Evolutionary conservation across 176 grass and related monocot genomes (phyloP).

Genomic region (Elaeis guineensis): DNA sequence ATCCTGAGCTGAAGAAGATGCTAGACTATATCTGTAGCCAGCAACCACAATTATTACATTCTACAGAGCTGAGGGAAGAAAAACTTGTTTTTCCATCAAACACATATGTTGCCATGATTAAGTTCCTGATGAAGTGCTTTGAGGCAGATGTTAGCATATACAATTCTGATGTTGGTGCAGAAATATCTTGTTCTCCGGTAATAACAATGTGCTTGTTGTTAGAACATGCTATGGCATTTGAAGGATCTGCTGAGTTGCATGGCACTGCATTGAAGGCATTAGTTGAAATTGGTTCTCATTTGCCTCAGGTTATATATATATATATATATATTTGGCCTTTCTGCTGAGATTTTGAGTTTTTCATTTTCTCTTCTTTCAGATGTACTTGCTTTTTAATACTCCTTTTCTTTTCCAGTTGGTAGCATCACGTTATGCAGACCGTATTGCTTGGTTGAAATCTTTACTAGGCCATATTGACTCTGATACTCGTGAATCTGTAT

Average conservation of each 20-base stretch:
- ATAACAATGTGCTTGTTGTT: constrained; percentile 58
- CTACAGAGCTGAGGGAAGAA: constrained; percentile 37
- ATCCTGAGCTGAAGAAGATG: constrained; percentile 60
- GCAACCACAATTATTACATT: constrained; percentile 52
- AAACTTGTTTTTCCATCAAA: constrained; percentile 63
- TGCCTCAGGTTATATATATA: constrained; percentile 52
- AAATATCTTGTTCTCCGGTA: constrained; percentile 37
- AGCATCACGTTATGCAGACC: constrained; percentile 54
- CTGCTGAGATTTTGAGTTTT: background rate
- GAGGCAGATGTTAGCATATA: constrained; percentile 29
- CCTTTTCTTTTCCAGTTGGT: constrained; percentile 50
- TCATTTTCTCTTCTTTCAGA: too few species aligned
- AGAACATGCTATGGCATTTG: constrained; percentile 80
- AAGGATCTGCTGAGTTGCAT: constrained; percentile 85
- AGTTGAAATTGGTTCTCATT: constrained; percentile 69
- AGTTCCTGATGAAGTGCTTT: constrained; percentile 96
- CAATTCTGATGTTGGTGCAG: constrained; percentile 20
- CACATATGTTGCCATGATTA: constrained; percentile 82
- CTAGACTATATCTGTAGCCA: constrained; percentile 62
- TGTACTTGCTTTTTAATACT: background rate
- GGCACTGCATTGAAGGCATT: constrained; percentile 73
- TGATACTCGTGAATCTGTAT: constrained; percentile 78
- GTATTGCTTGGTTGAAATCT: constrained; percentile 55
- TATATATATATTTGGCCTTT: background rate
- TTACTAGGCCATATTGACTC: constrained; percentile 79